Conservation (phyloP, 2,329 filamentous ascomycete species). For the Phoma sp. region DNA sequence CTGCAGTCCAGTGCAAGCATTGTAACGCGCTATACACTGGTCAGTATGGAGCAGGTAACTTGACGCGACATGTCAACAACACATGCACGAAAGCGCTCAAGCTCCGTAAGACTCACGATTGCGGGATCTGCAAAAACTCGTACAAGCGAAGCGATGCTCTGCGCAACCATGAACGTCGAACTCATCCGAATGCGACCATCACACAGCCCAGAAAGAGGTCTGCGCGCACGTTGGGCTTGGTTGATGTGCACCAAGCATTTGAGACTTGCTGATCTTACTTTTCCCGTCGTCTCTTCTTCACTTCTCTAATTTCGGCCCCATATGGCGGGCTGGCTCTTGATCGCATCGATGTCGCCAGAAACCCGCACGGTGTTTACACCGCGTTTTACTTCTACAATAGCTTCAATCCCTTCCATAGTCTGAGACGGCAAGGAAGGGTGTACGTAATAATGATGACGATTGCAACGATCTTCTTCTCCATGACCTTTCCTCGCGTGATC, state of each 20-base stretch:
- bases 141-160: conserved; percentile 15
- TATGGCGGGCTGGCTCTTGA: not conserved
- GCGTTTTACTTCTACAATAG: not conserved
- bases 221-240: not conserved
- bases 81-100: not conserved
- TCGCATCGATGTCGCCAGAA: not conserved
- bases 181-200: not conserved
- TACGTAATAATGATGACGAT: not conserved
- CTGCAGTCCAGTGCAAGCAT: not conserved
- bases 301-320: not conserved
- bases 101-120: not conserved
- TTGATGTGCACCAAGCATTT: not conserved
- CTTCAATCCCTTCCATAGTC: not conserved
- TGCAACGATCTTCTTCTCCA: not conserved
- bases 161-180: not conserved
- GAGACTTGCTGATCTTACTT: not conserved
- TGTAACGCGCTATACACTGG: not conserved
- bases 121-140: not conserved
- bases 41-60: not conserved
- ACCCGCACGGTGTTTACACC: not conserved
- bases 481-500: not conserved
- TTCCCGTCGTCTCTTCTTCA: not conserved
- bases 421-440: not conserved
- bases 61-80: not conserved
- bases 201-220: not conserved